Evolutionary conservation across 164 flowering plant species (phyloP).

Genomic region (Magnolia officinalis): DNA sequence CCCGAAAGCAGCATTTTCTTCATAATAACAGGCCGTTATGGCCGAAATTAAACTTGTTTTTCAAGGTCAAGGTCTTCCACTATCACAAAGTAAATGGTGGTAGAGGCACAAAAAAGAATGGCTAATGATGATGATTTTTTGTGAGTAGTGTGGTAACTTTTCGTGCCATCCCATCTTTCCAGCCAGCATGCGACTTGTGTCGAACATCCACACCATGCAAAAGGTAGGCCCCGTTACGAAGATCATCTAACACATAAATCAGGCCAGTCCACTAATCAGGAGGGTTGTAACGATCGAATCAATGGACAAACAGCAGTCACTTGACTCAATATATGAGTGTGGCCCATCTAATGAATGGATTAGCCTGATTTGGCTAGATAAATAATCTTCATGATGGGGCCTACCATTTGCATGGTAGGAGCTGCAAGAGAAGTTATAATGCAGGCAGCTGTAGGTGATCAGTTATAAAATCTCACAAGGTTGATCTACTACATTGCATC

Average conservation of each 20-base stretch:
- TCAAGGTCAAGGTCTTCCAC: slow-evolving; percentile 10
- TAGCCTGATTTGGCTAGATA: neutral
- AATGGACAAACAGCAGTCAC: too few species aligned
- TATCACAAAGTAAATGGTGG: neutral
- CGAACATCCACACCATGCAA: too few species aligned
- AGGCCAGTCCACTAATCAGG: too few species aligned
- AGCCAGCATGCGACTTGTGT: too few species aligned
- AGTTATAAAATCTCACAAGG: neutral
- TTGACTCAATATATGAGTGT: neutral
- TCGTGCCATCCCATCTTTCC: neutral
- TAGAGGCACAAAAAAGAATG: neutral
- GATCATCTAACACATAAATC: too few species aligned
- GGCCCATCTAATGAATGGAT: neutral
- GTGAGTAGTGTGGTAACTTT: neutral
- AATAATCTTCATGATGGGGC: neutral
- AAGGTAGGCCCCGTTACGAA: too few species aligned
- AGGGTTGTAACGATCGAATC: too few species aligned
- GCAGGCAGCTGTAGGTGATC: too few species aligned
- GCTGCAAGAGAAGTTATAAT: too few species aligned
- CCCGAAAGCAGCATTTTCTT: neutral
- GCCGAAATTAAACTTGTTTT: neutral
- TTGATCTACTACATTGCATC: neutral
- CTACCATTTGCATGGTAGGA: neutral
- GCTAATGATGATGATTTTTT: slow-evolving; percentile 1
- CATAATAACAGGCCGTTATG: neutral